Conservation (phyloP, 306 rosid species). For the Glycyrrhiza uralensis region DNA sequence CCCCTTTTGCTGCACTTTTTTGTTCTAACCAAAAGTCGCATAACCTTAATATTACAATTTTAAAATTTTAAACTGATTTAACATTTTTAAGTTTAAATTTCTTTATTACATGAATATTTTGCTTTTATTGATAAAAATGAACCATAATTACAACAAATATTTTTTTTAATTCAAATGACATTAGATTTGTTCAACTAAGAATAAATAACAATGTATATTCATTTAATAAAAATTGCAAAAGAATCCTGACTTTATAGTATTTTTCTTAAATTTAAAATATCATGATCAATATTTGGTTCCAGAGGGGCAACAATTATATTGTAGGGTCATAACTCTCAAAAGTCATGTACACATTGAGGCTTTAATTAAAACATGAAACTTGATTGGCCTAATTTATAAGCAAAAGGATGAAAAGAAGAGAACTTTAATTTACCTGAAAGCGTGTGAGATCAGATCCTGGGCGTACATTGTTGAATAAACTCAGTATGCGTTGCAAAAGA, state of each 20-base stretch:
- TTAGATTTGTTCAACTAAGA: not conserved
- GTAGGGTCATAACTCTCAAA: not conserved
- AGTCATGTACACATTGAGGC: not conserved
- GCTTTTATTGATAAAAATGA: too few species aligned
- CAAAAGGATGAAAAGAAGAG: not conserved
- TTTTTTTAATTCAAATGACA: too few species aligned
- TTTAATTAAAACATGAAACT: not conserved
- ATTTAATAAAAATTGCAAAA: not conserved
- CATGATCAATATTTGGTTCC: not conserved
- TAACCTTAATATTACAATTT: too few species aligned
- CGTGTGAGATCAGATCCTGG: slow-evolving; percentile 78
- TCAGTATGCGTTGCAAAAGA: slow-evolving; percentile 52
- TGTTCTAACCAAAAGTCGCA: too few species aligned
- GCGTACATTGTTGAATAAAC: slow-evolving; percentile 57
- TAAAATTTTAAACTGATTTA: too few species aligned
- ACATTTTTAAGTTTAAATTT: too few species aligned
- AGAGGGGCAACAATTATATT: not conserved
- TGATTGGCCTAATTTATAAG: not conserved
- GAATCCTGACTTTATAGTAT: not conserved
- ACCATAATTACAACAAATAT: too few species aligned
- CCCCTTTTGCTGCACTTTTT: too few species aligned
- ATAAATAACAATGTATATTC: not conserved
- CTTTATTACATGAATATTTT: too few species aligned
- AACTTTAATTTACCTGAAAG: slow-evolving; percentile 42
- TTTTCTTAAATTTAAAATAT: not conserved